Percentiles rank a stretch among this genome's conserved stretches.
phyloP scores from a whole-genome alignment of 2,329 filamentous ascomycete species.

The Cladosporium sphaerospermum region DNA sequence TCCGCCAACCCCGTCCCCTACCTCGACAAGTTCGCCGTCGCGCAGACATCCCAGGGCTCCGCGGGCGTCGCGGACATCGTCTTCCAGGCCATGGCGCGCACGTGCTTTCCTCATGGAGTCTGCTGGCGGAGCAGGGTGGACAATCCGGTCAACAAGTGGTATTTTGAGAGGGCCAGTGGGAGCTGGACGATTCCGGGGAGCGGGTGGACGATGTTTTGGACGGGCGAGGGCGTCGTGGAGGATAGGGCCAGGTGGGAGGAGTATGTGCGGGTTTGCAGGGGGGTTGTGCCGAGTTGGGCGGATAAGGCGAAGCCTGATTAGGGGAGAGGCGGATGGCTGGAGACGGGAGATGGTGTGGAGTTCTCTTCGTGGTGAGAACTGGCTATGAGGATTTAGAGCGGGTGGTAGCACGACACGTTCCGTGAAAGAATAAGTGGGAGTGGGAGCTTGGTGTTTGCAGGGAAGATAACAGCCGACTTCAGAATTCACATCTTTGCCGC shows the following conservation, averaged over 20 bases:
- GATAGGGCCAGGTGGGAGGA: constrained; percentile 39
- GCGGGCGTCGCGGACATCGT: constrained; percentile 86
- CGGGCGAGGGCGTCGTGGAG: constrained; percentile 55
- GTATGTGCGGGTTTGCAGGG: constrained; percentile 44
- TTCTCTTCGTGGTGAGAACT: too few relatives aligned
- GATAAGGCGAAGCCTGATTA: constrained; percentile 33
- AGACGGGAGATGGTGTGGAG: too few relatives aligned
- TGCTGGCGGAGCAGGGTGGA: constrained; percentile 86
- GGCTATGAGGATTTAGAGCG: too few relatives aligned
- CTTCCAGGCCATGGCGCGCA: constrained; percentile 89
- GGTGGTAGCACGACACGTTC: too few relatives aligned
- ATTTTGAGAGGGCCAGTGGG: constrained; percentile 83
- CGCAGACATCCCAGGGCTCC: constrained; percentile 80
- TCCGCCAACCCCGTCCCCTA: constrained; percentile 64
- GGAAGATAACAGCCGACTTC: too few relatives aligned
- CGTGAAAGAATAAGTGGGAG: too few relatives aligned
- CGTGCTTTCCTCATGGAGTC: constrained; percentile 80
- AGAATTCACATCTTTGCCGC: too few relatives aligned
- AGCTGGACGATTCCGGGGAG: constrained; percentile 74
- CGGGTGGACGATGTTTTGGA: constrained; percentile 99
- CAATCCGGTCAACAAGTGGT: constrained; percentile 99
- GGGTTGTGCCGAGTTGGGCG: constrained; percentile 44
- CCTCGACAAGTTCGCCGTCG: constrained; percentile 93
- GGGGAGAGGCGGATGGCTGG: not conserved
- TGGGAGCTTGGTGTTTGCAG: too few relatives aligned